Base-by-base conservation (phyloP, 1,284 basidiomycete species). In the Boletus hoseneyae region DNA sequence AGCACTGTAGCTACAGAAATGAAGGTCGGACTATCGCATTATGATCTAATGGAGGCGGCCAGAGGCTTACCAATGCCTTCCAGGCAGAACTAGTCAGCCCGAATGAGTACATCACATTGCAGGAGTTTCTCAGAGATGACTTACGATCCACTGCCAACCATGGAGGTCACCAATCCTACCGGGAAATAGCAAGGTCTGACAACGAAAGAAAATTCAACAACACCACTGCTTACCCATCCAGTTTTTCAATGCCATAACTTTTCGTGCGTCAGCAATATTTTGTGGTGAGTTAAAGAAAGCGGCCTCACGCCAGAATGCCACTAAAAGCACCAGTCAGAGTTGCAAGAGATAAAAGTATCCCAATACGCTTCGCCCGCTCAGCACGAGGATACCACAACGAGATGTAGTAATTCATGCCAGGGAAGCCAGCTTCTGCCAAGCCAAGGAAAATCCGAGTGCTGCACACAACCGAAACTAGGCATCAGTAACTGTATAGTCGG, bases 361-460 rank as follows among this genome's bases (percentile, higher is more conserved):
- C 42, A 4, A 42, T 21, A 13, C 30, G 42, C 30, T 33, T 42
- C n/a, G 42, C 32, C 29, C 19, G 42, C 11, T 42, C 42, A 16
- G 18, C 15, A n/a, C 30, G 30, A 4, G 42, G 42, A 23, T 42
- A 42, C 42, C 42, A 42, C 13, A 42, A n/a, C 13, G 42, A 42
- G 30, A 42, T 32, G 16, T 33, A 42, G 32, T 21, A 42, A 19
- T 12, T 23, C 19, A 42, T 18, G 19, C 42, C 42, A 4, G 42
- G 42, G 9, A 42, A 33, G 15, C 42, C 42, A 33, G 42, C 32
- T 33, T 42, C 42, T 10, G 42, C 6, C 3, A 42, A n/a, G 32
- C 42, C 42, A 7, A 42, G 42, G 58, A 79, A 77, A 25, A 74
- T 45, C 16, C 76, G 71, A n/a, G 75, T 72, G 42, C 75, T 72